These are phyloP conservation scores for Backusella tarrabulga DNA, from an alignment of 192 early-diverging fungal species.

Conservation along the genomic window DNA sequence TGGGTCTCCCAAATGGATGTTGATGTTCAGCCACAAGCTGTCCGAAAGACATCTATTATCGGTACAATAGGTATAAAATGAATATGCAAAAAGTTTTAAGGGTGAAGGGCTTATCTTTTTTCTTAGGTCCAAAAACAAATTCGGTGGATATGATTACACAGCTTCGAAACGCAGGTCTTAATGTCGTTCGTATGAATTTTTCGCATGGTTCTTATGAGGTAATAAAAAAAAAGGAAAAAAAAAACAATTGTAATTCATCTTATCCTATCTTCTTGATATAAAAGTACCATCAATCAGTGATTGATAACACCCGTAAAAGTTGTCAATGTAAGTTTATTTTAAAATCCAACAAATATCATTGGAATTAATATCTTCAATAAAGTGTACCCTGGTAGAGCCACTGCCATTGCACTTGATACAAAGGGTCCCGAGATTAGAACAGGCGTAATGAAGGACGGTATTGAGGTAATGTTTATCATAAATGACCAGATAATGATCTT, in stretches of 20 bases:
- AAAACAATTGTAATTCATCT: background rate
- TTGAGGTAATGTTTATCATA: constrained; percentile 30
- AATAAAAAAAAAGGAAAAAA: background rate
- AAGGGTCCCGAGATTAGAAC: constrained; percentile 84
- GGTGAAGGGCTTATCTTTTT: background rate
- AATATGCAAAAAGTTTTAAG: background rate
- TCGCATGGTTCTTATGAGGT: constrained; percentile 59
- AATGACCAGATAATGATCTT: background rate
- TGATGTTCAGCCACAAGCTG: constrained; percentile 51
- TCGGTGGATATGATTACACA: constrained; percentile 70
- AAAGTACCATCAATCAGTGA: constrained; percentile 63
- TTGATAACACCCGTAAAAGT: constrained; percentile 56
- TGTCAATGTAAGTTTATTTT: constrained; percentile 38
- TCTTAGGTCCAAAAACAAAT: constrained; percentile 70
- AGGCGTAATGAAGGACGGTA: constrained; percentile 60
- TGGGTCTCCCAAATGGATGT: constrained; percentile 73
- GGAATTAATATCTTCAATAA: background rate
- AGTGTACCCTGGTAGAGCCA: constrained; percentile 40
- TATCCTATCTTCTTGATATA: background rate
- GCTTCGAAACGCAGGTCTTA: constrained; percentile 75
- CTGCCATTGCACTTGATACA: constrained; percentile 79
- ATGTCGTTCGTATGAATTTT: constrained; percentile 81
- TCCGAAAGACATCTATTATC: constrained; percentile 81
- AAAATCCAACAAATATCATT: background rate
- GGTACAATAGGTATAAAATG: constrained; percentile 63